Evolutionary conservation across 106 monocot species (phyloP), one percentile per base, ranked within the genome.

Genomic region (Xerophyta viscosa): DNA sequence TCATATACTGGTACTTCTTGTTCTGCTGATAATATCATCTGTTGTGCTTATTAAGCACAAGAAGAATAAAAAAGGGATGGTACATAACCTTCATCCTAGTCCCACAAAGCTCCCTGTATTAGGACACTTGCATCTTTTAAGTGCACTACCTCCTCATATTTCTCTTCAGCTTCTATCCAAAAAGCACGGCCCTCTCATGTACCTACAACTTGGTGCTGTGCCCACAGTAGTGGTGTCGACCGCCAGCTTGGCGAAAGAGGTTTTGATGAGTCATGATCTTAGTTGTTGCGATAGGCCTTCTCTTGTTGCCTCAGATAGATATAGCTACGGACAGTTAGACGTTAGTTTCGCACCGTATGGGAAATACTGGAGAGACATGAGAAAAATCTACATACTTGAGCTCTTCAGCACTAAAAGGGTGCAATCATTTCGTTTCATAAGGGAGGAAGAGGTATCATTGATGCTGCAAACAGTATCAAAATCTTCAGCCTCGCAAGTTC

Each of bases 111-210:
- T n/a, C n/a, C n/a, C n/a, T n/a, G n/a, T n/a, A n/a, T n/a, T n/a
- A n/a, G n/a, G n/a, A n/a, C n/a, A 39, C 39, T 7, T 39, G 39
- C 39, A 39, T 15, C 39, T 12, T 10, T 15, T 39, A 2, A 15
- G 39, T 39, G 10, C 39, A 2, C 1, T 15, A n/a, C n/a, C n/a
- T 12, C 39, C 39, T 10, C 39, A 39, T 15, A 10, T 2, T 8
- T 39, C 39, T 2, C 6, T 39, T 7, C 39, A 8, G 2, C 10
- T 10, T 1, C 1, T 39, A 7, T 10, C 39, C 15, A 8, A 12
- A 15, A 22, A 46, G 22, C 46, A 69, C 36, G 69, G 69, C 9
- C 36, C 69, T 12, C 52, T 69, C 20, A 54, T 69, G 46, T 20
- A 43, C 53, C 23, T 69, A 1, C 49, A 69, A 14, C 69, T 69